Conservation (phyloP, 2,329 filamentous ascomycete genomes). For the Thielaviopsis punctulata region DNA sequence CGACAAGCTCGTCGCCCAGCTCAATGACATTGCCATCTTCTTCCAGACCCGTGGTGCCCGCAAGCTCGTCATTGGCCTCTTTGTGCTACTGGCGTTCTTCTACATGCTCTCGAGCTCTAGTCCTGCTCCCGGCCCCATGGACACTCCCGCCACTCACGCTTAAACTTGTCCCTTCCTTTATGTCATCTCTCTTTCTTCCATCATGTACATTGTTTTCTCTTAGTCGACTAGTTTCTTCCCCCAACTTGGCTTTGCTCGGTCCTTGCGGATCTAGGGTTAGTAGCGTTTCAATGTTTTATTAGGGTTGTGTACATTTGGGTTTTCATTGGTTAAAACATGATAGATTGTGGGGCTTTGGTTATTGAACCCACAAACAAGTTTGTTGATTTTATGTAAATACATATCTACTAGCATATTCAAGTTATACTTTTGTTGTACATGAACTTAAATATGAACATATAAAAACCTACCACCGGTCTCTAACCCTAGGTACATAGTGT, state of each 20-base stretch:
- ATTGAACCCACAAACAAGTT: neutral
- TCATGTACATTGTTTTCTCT: neutral
- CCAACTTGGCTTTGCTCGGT: neutral
- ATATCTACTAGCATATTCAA: neutral
- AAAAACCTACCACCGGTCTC: neutral
- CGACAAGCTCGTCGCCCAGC: conserved; percentile 59
- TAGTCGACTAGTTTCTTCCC: neutral
- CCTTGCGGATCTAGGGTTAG: neutral
- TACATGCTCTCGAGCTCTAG: conserved; percentile 5
- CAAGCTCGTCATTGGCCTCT: conserved; percentile 1
- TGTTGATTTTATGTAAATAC: neutral
- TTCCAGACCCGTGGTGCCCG: conserved; percentile 8
- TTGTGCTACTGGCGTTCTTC: conserved; percentile 1
- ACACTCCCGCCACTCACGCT: neutral
- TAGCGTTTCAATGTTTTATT: neutral
- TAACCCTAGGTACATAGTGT: too few relatives aligned
- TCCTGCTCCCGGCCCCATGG: neutral
- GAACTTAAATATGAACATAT: neutral
- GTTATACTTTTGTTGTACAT: neutral
- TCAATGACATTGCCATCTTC: conserved; percentile 45
- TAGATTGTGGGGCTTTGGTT: neutral
- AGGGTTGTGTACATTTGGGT: neutral
- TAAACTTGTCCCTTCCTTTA: neutral
- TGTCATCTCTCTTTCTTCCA: neutral
- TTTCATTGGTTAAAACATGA: neutral